Evolutionary conservation across 495 filamentous ascomycete species (phyloP), one percentile per base, ranked within the genome.

Genomic region (Pseudotulostoma volvatum): DNA sequence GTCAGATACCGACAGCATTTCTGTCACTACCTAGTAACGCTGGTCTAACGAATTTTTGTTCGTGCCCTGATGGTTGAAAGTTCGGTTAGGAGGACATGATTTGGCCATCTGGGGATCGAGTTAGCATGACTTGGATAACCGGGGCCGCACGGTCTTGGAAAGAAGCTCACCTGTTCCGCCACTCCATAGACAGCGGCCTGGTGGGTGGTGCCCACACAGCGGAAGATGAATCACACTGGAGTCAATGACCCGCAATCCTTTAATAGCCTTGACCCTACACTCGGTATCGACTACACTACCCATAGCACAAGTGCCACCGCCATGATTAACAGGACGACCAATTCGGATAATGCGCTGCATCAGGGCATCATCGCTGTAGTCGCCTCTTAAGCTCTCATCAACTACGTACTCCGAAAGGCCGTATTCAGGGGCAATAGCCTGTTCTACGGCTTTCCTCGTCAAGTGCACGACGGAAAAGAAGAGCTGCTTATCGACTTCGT

Each of bases 401-500:
- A 34, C 13, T 1, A 17, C 33, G 13, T 34, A 34, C 4, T 34
- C 33, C 15, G 33, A 34, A 8, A 34, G 8, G 15, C 33, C 33
- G 33, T 34, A 34, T 17, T 34, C 33, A 16, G 33, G 33, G 13
- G 33, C 33, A 13, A 34, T 34, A 9, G 33, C 18, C 4, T 17
- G 33, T 13, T 34, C 33, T 7, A 34, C 8, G 7, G 14, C 33
- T 13, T 14, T 7, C 14, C 33, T 34, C 18, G 33, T 34, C 33
- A 34, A 34, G 18, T 17, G 33, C 14, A 17, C 33, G 8, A 14
- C 33, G 33, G 33, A 34, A 14, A 14, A 34, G 4, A 72, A 40
- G 7, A 72, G 56, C 19, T 66, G 39, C 20, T 68, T 4, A 50
- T 73, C 70, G 36, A 70, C 37, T 21, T 57, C 55, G 40, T 72